Base-by-base conservation (phyloP, 805 yeast species). In the Ogataea nitratoaversa region DNA sequence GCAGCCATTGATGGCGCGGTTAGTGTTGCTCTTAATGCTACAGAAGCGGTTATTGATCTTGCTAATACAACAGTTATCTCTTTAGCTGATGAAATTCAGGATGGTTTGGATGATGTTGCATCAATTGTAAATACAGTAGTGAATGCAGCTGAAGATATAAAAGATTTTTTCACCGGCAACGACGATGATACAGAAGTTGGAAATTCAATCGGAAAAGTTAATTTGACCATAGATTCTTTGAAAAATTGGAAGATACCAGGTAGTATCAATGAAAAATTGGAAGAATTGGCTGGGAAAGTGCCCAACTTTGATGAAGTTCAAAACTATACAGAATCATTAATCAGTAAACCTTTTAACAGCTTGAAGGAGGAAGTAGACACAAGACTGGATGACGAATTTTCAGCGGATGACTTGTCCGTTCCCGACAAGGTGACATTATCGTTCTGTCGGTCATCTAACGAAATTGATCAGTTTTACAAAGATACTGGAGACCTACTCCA, bases 1-100 rank as follows among this genome's bases (percentile, higher is more conserved):
- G 81, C 93, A 5, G 77, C 89, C 0, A 68, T 90, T 6, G 81
- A 78, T 52, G 86, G 90, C 3, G 73, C 85, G 0, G 82, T 81
- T 1, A 79, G 78, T 48, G 77, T 79, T 23, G 95, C 95, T 0
- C 58, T 85, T 1, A 83, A 85, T 54, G 76, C 87, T 1, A 79
- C 95, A 0, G 85, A 83, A 50, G 56, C 72, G 1, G 66, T 87
- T 1, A 69, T 89, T 7, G 57, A 59, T 4, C 62, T 70, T 17
- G 84, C 88, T 2, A 88, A 90, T 52, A 63, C 63, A 1, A 79
- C 93, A 0, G 58, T 87, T 1, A 60, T 60, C 0, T 60, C 60
- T 0, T 57, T 79, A n/a, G 76, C 85, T 0, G 65, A 66, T 32
- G 89, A 78, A 6, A 64, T 90, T 20, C 80, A 86, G 40, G 72